phyloP scores from a whole-genome alignment of 2,329 filamentous ascomycete genomes.

The Arthrobotrys entomopaga region DNA sequence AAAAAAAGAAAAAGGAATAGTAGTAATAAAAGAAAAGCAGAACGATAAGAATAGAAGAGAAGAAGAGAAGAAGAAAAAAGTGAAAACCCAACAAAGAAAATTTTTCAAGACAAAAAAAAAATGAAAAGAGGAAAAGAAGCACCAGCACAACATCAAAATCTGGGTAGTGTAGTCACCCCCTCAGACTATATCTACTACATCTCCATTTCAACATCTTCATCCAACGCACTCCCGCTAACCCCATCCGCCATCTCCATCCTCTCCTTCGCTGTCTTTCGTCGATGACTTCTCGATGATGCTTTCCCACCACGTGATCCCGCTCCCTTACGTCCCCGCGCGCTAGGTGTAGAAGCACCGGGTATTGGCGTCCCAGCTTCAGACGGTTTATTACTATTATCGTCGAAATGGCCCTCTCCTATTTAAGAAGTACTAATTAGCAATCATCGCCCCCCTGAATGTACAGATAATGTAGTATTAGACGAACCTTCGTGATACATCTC shows the following conservation, averaged over 20 bases:
- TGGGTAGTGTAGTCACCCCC: slow-evolving; percentile 8
- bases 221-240: slow-evolving; percentile 33
- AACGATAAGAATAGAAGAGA: not conserved
- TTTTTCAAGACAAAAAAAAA: slow-evolving; percentile 14
- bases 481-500: slow-evolving; percentile 99
- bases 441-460: slow-evolving; percentile 43
- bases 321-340: slow-evolving; percentile 66
- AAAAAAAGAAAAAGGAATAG: not conserved
- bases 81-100: not conserved
- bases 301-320: slow-evolving; percentile 69
- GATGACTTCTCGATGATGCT: slow-evolving; percentile 62
- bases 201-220: slow-evolving; percentile 47
- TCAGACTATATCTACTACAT: slow-evolving; percentile 31
- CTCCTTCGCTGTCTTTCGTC: slow-evolving; percentile 73
- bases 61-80: not conserved
- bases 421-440: slow-evolving; percentile 59
- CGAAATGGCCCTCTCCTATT: slow-evolving; percentile 93
- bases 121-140: slow-evolving; percentile 6
- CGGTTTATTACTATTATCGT: slow-evolving; percentile 81
- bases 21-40: not conserved
- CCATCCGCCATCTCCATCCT: slow-evolving; percentile 75
- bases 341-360: slow-evolving; percentile 65
- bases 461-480: slow-evolving; percentile 61
- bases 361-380: slow-evolving; percentile 87
- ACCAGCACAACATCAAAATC: slow-evolving; percentile 26